Evolutionary conservation across 768 basidiomycete species (phyloP).

Genomic region (Botryobasidium botryosum): DNA sequence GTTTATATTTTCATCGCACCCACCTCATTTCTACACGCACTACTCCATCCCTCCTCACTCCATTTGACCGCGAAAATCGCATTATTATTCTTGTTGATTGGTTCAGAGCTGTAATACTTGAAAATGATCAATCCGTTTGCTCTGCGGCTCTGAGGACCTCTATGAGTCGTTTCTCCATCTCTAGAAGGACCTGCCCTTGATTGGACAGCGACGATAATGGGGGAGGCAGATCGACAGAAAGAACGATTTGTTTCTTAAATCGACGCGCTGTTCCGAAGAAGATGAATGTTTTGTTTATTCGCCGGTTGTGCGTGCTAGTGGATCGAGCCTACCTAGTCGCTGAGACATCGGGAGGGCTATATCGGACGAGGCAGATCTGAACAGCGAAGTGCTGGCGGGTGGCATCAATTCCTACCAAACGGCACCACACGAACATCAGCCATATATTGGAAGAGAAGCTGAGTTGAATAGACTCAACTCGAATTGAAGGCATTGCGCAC

Average conservation of each 20-base stretch:
- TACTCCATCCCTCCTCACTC: too few relatives aligned
- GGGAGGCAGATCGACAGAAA: conserved; percentile 45
- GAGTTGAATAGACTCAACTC: conserved; percentile 17
- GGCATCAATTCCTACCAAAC: conserved; percentile 13
- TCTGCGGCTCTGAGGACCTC: too few relatives aligned
- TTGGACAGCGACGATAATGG: not conserved
- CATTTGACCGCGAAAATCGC: too few relatives aligned
- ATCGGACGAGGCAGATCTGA: conserved; percentile 44
- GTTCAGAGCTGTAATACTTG: too few relatives aligned
- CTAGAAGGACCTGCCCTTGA: not conserved
- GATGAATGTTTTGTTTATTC: not conserved
- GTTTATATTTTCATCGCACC: too few relatives aligned
- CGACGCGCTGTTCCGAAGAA: conserved; percentile 34
- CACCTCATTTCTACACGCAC: too few relatives aligned
- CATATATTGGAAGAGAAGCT: not conserved
- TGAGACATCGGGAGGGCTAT: conserved; percentile 57
- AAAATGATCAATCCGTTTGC: too few relatives aligned
- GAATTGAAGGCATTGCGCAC: conserved; percentile 52
- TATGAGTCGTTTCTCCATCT: conserved; percentile 3
- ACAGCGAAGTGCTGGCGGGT: conserved; percentile 42
- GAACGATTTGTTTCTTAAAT: conserved; percentile 48
- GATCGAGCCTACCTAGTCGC: conserved; percentile 44
- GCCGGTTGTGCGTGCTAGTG: not conserved
- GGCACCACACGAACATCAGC: conserved; percentile 6
- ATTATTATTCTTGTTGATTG: too few relatives aligned